Conservation (phyloP, 2,329 filamentous ascomycete species). For the Saccharata proteae region DNA sequence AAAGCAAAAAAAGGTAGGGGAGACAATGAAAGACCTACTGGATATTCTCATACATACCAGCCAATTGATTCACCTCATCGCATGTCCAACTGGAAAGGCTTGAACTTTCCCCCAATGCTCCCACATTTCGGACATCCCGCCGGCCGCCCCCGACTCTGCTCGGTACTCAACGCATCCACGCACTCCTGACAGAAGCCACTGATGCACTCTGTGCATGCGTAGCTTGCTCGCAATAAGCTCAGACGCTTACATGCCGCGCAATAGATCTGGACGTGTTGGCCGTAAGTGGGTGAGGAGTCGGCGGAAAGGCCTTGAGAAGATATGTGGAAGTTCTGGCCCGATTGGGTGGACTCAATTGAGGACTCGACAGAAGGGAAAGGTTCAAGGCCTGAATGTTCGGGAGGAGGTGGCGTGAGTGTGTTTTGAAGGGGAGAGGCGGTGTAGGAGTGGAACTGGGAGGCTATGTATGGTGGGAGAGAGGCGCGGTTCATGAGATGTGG, state of each 20-base stretch:
- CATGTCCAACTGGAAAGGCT: conserved; percentile 75
- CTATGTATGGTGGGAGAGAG: conserved; percentile 47
- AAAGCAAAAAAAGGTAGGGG: not conserved
- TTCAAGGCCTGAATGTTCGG: conserved; percentile 38
- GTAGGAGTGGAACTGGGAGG: conserved; percentile 50
- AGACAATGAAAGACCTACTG: conserved; percentile 1
- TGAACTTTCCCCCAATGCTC: conserved; percentile 68
- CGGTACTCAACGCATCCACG: conserved; percentile 66
- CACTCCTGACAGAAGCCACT: conserved; percentile 84
- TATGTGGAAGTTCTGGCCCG: conserved; percentile 54
- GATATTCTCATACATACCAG: not conserved
- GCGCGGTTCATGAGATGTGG: conserved; percentile 42
- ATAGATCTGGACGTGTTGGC: conserved; percentile 63
- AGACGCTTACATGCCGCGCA: conserved; percentile 77
- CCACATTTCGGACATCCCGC: conserved; percentile 66
- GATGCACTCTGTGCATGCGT: conserved; percentile 92
- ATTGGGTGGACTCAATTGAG: conserved; percentile 56
- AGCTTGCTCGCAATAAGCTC: conserved; percentile 69
- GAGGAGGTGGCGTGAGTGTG: conserved; percentile 67
- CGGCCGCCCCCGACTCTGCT: conserved; percentile 56
- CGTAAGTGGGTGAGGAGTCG: conserved; percentile 49
- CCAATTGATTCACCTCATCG: no score
- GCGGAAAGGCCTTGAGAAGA: conserved; percentile 34
- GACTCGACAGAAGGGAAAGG: conserved; percentile 87
- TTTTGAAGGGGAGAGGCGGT: conserved; percentile 85